Evolutionary conservation across 306 rosid species (phyloP).

Genomic region (Quercus berberidifolia): DNA sequence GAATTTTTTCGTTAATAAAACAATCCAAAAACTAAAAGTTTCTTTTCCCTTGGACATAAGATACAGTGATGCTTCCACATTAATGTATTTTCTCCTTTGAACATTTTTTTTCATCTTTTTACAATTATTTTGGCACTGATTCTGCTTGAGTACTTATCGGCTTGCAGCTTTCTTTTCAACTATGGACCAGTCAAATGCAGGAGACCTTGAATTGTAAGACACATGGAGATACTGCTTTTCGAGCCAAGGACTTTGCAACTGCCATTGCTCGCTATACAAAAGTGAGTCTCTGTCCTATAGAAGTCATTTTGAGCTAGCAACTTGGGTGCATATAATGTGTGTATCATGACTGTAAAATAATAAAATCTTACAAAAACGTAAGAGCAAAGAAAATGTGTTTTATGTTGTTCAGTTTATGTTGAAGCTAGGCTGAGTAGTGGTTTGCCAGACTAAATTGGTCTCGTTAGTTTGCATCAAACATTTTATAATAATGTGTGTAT

Average conservation of each 20-base stretch:
- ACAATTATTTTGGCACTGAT: conserved; percentile 17
- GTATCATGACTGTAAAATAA: not conserved
- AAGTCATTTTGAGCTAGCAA: not conserved
- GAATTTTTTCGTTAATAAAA: not conserved
- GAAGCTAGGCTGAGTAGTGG: not conserved
- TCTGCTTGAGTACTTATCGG: conserved; percentile 23
- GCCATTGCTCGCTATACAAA: conserved; percentile 82
- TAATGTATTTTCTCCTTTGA: not conserved
- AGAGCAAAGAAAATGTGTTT: not conserved
- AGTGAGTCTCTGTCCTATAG: conserved; percentile 39
- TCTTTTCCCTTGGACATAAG: not conserved
- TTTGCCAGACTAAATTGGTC: not conserved
- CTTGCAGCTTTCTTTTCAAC: conserved; percentile 91
- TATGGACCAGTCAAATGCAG: conserved; percentile 97
- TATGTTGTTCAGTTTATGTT: not conserved
- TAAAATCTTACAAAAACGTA: not conserved
- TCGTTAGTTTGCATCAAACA: not conserved
- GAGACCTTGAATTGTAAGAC: conserved; percentile 86
- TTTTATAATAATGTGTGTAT: not conserved
- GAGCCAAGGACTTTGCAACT: conserved; percentile 71
- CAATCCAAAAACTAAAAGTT: not conserved
- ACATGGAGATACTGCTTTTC: conserved; percentile 88
- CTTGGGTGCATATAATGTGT: not conserved
- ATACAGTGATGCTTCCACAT: not conserved
- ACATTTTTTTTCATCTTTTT: not conserved